A percentile compares a stretch with the other conserved stretches of the same genome.
Conservation (phyloP, 1,284 basidiomycete genomes). For the Boletellus dicymbophilus region DNA sequence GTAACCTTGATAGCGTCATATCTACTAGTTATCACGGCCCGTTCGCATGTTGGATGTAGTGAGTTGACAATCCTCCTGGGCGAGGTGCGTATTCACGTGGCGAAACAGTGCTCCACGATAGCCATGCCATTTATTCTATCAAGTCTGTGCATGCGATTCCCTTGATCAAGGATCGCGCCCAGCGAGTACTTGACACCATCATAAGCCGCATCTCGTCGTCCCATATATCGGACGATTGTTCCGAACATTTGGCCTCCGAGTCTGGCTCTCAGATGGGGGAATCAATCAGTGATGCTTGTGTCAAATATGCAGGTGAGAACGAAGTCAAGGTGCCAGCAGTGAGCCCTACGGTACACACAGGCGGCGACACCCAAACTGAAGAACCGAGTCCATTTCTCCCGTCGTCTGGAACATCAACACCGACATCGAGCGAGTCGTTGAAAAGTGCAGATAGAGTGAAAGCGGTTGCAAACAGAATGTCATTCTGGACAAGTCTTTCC, state of each 20-base stretch:
- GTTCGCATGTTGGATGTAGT: conserved; percentile 62
- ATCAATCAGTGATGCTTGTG: conserved; percentile 33
- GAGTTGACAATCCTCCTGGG: conserved; percentile 34
- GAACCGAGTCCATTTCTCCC: conserved; percentile 39
- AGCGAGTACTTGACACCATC: conserved; percentile 49
- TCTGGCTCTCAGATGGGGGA: conserved; percentile 15
- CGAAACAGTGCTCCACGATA: conserved; percentile 57
- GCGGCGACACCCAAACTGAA: conserved; percentile 12
- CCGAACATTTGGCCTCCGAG: conserved; percentile 27
- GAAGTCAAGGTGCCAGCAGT: conserved; percentile 46
- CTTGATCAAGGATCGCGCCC: conserved; percentile 59
- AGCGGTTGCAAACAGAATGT: conserved; percentile 61
- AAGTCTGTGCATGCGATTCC: conserved; percentile 71
- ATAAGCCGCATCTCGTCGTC: conserved; percentile 53
- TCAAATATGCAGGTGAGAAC: conserved; percentile 49
- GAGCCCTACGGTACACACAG: conserved; percentile 33
- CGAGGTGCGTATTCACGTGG: conserved; percentile 6
- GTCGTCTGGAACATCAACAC: conserved; percentile 56
- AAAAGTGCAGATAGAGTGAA: conserved; percentile 56
- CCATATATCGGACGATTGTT: conserved; percentile 35
- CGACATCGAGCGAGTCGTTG: conserved; percentile 50
- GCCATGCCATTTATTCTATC: conserved; percentile 61
- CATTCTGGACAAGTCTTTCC: conserved; percentile 68
- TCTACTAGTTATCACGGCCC: conserved; percentile 66
- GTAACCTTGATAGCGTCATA: conserved; percentile 57